Conservation (phyloP, 306 rosid genomes). For the Astragalus membranaceus region DNA sequence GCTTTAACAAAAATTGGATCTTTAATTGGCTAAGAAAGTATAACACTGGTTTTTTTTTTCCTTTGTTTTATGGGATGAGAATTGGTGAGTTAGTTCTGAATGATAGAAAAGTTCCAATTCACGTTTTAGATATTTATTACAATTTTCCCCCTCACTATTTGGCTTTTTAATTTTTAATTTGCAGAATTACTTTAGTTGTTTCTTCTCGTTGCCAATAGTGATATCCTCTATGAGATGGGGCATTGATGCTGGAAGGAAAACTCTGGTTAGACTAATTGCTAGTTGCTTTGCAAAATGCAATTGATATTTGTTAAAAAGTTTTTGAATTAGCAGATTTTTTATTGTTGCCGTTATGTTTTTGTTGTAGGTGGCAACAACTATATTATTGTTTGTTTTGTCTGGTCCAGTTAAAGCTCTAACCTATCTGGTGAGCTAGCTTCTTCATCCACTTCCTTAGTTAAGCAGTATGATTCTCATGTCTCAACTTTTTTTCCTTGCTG, state of each 20-base stretch:
- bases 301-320: constrained; percentile 3
- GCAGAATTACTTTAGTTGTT: constrained; percentile 93
- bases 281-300: constrained; percentile 7
- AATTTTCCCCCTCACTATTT: neutral
- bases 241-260: constrained; percentile 80
- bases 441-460: constrained; percentile 1
- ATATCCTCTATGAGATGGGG: constrained; percentile 99
- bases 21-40: neutral
- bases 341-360: constrained; percentile 11
- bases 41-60: neutral
- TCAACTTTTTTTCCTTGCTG: constrained; percentile 8
- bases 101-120: neutral
- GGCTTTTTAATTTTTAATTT: neutral
- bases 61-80: neutral
- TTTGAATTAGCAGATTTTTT: neutral
- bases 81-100: neutral
- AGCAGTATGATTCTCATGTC: neutral
- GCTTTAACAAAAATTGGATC: neutral
- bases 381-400: constrained; percentile 79
- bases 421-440: constrained; percentile 60
- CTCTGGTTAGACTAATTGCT: constrained; percentile 53
- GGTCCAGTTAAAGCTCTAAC: constrained; percentile 93
- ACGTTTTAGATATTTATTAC: neutral
- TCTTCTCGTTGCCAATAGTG: constrained; percentile 88
- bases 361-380: constrained; percentile 74